Base-by-base conservation (phyloP, 306 rosid species). In the Lathyrus tuberosus region DNA sequence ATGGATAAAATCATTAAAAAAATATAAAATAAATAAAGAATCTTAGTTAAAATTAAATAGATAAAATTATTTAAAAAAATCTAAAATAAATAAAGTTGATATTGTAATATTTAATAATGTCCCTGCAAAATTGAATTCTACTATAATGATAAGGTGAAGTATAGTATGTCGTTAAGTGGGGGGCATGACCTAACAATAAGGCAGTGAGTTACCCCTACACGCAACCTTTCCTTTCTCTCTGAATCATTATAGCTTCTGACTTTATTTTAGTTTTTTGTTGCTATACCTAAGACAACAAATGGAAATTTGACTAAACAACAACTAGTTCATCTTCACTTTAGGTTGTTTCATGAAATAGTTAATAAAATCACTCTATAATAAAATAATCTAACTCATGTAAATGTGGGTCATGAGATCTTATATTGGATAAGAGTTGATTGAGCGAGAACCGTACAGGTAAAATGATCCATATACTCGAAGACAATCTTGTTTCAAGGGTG, bases 261-360 rank as follows among this genome's bases (percentile, higher is more conserved):
- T 70, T 44, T 6, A 40, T 49, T 51, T 37, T 62, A 30, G 4
- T 15, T 43, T 73, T 46, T 69, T 62, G 63, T 69, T 76, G 54
- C 75, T 76, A 28, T 28, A 60, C 52, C 70, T 38, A 60, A 48
- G 56, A 68, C 37, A 74, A 70, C 76, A 70, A 77, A 38, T 53
- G 9, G 2, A 77, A 62, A 61, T 42, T 70, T 70, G 60, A 59
- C 54, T 67, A 26, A 62, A 28, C 51, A 40, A 28, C 24, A 22
- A 22, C 26, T 63, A 17, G 30, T 40, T 69, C 51, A 62, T 28
- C 22, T 16, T 59, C 31, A 42, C 20, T 35, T 17, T 0, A 38
- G 2, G 9, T 18, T 17, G 0, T 17, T 62, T 18, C 17, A 62
- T 62, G 35, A 62, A 40, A 8, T 20, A 37, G 9, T 18, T 12